Percentiles rank a stretch among this genome's conserved stretches.
These are phyloP conservation scores for Brassica juncea DNA, from an alignment of 345 rosid genomes.

Conservation along the genomic window DNA sequence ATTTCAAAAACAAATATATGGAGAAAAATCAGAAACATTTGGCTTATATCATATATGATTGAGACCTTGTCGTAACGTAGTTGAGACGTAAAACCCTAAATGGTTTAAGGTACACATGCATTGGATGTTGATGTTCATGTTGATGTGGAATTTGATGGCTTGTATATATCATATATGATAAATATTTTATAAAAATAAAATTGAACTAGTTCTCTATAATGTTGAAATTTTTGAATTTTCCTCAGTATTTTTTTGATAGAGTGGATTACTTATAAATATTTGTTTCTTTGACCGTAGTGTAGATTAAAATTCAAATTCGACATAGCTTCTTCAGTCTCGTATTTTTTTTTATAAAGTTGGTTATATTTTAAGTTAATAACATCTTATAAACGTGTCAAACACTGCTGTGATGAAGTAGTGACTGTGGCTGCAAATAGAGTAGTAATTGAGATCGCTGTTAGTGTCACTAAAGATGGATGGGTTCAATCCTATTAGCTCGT, in stretches of 20 bases:
- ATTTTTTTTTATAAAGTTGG: not conserved
- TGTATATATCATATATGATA: not conserved
- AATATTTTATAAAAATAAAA: not conserved
- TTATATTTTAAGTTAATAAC: too few species aligned
- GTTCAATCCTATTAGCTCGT: too few species aligned
- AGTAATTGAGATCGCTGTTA: too few species aligned
- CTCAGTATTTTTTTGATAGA: not conserved
- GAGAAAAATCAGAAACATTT: not conserved
- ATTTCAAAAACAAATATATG: not conserved
- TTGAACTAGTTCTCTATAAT: not conserved
- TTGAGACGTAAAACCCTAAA: not conserved
- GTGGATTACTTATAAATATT: not conserved
- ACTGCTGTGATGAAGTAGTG: too few species aligned
- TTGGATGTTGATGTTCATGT: not conserved
- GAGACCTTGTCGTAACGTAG: not conserved
- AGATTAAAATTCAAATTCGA: not conserved
- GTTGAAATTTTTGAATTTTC: not conserved
- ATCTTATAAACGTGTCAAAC: not conserved
- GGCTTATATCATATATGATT: not conserved
- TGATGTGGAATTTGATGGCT: not conserved
- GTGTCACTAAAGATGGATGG: too few species aligned
- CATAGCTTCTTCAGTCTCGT: not conserved
- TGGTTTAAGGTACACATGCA: not conserved
- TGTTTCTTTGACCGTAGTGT: not conserved
- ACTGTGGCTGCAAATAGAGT: too few species aligned